phyloP scores from a whole-genome alignment of 2,329 filamentous ascomycete species.

The Fusarium sp. region DNA sequence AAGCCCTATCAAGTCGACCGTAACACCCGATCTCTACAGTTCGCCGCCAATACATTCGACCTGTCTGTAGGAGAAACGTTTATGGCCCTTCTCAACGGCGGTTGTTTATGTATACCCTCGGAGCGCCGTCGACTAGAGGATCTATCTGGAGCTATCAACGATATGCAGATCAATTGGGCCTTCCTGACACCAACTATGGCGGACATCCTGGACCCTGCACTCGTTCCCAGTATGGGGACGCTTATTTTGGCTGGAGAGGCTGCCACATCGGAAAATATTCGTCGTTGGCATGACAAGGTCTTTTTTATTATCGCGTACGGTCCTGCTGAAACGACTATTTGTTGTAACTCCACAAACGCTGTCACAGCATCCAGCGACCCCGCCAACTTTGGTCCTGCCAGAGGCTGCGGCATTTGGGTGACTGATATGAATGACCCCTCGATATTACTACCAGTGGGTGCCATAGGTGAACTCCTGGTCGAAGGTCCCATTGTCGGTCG shows the following conservation, averaged over 20 bases:
- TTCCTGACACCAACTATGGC: constrained; percentile 22
- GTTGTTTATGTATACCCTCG: constrained; percentile 2
- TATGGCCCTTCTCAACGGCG: not conserved
- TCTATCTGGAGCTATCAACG: not conserved
- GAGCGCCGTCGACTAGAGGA: not conserved
- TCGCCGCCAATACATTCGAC: constrained; percentile 23
- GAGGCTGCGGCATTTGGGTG: not conserved
- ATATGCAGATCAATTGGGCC: constrained; percentile 1
- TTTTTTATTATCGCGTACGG: not conserved
- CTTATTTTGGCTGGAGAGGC: not conserved
- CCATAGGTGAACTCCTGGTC: not conserved
- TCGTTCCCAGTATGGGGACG: not conserved
- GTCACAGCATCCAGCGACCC: constrained; percentile 1
- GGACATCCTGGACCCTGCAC: constrained; percentile 2
- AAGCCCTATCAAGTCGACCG: not conserved
- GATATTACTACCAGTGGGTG: not conserved
- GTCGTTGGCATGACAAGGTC: not conserved
- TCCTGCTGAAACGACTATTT: constrained; percentile 1
- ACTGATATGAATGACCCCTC: not conserved
- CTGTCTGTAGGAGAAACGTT: not conserved
- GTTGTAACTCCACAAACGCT: not conserved
- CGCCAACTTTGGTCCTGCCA: constrained; percentile 1
- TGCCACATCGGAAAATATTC: not conserved
- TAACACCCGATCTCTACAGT: not conserved
- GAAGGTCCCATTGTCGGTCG: not conserved